Evolutionary conservation across 306 rosid genomes (phyloP).

Genomic region (Malus asiatica): DNA sequence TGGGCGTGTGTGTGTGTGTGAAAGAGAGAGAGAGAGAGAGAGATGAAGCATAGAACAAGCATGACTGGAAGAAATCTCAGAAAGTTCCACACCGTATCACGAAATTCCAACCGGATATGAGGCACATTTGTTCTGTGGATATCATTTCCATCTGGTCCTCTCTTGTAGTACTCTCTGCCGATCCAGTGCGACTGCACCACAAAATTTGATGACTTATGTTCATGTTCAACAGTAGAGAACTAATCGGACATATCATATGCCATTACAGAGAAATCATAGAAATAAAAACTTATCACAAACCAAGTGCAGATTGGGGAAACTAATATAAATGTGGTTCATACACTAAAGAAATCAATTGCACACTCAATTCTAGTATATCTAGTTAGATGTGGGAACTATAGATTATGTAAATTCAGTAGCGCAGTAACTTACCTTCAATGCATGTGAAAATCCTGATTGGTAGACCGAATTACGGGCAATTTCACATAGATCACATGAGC

Average conservation of each 20-base stretch:
- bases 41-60: not conserved
- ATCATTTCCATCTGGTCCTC: slow-evolving; percentile 94
- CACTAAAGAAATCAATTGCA: not conserved
- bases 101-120: slow-evolving; percentile 90
- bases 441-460: slow-evolving; percentile 94
- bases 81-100: slow-evolving; percentile 57
- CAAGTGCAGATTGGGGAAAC: not conserved
- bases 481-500: slow-evolving; percentile 94
- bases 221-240: not conserved
- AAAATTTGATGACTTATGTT: slow-evolving; percentile 11
- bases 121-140: slow-evolving; percentile 93
- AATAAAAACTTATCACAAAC: not conserved
- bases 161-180: slow-evolving; percentile 75
- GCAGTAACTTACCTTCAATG: slow-evolving; percentile 55
- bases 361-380: not conserved
- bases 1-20: not conserved
- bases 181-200: slow-evolving; percentile 84
- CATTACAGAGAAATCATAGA: not conserved
- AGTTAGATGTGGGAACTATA: not conserved
- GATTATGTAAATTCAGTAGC: not conserved
- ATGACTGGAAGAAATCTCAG: not conserved
- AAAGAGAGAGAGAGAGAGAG: not conserved
- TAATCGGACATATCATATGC: not conserved
- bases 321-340: not conserved
- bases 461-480: slow-evolving; percentile 94